phyloP scores from a whole-genome alignment of 169 alveolate genomes.

The Babesia ovata region DNA sequence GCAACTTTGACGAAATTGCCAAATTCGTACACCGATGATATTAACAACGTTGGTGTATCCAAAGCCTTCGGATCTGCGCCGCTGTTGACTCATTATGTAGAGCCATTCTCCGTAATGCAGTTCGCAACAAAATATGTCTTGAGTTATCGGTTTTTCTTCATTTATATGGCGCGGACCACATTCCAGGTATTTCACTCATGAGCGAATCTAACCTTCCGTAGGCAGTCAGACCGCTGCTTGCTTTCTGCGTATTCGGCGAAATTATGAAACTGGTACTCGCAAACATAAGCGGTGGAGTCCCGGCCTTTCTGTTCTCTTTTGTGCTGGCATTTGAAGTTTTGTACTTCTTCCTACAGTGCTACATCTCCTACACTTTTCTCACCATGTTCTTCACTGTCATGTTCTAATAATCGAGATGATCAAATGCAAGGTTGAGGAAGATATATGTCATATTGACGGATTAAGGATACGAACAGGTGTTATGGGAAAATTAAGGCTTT shows the following conservation, averaged over 20 bases:
- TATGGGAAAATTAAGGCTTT: conserved; percentile 16
- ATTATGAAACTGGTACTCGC: conserved; percentile 84
- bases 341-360: conserved; percentile 86
- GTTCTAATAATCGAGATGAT: conserved; percentile 64
- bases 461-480: conserved; percentile 34
- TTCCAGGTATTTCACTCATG: conserved; percentile 75
- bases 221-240: conserved; percentile 88
- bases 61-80: conserved; percentile 54
- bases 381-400: conserved; percentile 88
- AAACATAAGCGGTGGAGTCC: conserved; percentile 83
- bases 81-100: conserved; percentile 63
- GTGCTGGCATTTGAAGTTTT: conserved; percentile 87
- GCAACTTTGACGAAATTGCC: conserved; percentile 42
- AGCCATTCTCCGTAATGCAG: conserved; percentile 73
- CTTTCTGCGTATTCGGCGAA: conserved; percentile 87
- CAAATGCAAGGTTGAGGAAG: conserved; percentile 44
- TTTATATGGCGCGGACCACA: conserved; percentile 87
- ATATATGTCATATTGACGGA: conserved; percentile 3
- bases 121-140: conserved; percentile 78
- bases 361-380: conserved; percentile 85
- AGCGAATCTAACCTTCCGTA: conserved; percentile 20
- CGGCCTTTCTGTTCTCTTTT: conserved; percentile 83
- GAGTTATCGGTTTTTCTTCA: conserved; percentile 82
- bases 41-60: conserved; percentile 11
- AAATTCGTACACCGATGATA: conserved; percentile 36